Conservation (phyloP, 106 monocot species). For the Chionographis japonica region DNA sequence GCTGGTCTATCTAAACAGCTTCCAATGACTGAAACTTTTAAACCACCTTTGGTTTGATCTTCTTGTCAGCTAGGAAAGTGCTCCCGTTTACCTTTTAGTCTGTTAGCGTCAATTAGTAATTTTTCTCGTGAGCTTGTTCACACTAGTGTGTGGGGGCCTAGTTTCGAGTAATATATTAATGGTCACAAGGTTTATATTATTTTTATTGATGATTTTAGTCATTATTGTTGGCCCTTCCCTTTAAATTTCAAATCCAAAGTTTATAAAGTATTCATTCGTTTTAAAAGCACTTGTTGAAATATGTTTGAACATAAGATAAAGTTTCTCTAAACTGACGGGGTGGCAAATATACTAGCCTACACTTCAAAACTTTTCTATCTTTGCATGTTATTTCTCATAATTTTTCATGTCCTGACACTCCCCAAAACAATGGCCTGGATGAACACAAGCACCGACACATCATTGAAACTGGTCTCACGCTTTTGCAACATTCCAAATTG, state of each 20-base stretch:
- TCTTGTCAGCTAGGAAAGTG: neutral
- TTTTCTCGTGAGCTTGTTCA: neutral
- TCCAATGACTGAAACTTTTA: neutral
- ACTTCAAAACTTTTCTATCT: neutral
- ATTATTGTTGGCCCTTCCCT: neutral
- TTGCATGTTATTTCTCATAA: neutral
- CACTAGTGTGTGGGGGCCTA: neutral
- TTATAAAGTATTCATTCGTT: slow-evolving; percentile 1
- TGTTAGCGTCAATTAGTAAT: neutral
- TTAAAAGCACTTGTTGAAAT: slow-evolving; percentile 2
- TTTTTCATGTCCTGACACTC: neutral
- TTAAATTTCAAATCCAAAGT: neutral
- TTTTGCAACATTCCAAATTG: slow-evolving; percentile 1
- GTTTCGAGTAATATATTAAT: neutral
- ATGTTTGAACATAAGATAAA: slow-evolving; percentile 3
- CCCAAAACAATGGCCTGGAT: neutral
- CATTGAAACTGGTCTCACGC: neutral
- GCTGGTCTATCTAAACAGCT: neutral
- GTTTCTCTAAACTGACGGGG: slow-evolving; percentile 2
- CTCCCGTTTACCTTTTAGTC: neutral
- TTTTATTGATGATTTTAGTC: slow-evolving; percentile 4
- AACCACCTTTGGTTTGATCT: neutral
- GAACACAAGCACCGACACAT: neutral
- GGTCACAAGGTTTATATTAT: neutral
- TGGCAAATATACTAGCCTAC: neutral